A percentile compares a stretch with the other conserved stretches of the same genome.
Evolutionary conservation across 768 basidiomycete genomes (phyloP).

Genomic region (Gloeostereum incarnatum): DNA sequence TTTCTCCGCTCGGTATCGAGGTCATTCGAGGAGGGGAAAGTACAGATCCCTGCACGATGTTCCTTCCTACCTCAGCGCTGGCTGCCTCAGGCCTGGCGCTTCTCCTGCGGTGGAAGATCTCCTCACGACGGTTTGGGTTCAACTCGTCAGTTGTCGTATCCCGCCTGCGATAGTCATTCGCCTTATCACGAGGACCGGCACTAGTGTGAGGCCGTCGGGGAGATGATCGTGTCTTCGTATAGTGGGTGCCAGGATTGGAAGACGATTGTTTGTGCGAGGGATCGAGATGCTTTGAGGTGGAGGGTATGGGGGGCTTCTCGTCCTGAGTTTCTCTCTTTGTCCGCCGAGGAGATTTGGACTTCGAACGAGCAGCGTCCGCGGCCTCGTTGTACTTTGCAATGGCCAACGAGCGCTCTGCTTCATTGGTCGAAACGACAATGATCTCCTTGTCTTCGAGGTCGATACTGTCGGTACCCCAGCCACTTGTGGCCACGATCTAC

Average conservation of each 20-base stretch:
- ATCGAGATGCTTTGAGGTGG: background rate
- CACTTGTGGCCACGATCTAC: constrained; percentile 41
- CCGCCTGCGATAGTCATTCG: background rate
- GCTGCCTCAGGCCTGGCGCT: background rate
- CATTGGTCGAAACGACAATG: constrained; percentile 59
- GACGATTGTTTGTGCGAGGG: constrained; percentile 4
- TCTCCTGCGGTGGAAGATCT: background rate
- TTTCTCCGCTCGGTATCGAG: constrained; percentile 19
- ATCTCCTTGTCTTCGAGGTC: constrained; percentile 67
- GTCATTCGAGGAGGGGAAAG: constrained; percentile 12
- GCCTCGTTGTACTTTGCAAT: constrained; percentile 46
- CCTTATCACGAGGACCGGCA: constrained; percentile 58
- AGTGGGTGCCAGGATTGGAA: constrained; percentile 1
- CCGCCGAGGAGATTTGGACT: constrained; percentile 11
- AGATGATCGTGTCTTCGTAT: constrained; percentile 18
- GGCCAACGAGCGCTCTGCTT: constrained; percentile 57
- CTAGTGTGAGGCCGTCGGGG: constrained; percentile 62
- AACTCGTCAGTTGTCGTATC: background rate
- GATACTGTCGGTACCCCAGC: constrained; percentile 54
- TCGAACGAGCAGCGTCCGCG: constrained; percentile 1
- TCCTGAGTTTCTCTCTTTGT: constrained; percentile 5
- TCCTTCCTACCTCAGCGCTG: background rate
- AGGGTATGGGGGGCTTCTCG: constrained; percentile 2
- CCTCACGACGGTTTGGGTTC: background rate
- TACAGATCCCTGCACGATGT: too few species aligned